Evolutionary conservation across 2,329 filamentous ascomycete genomes (phyloP), one percentile per base, ranked within the genome.

Genomic region (Fusarium sp.): DNA sequence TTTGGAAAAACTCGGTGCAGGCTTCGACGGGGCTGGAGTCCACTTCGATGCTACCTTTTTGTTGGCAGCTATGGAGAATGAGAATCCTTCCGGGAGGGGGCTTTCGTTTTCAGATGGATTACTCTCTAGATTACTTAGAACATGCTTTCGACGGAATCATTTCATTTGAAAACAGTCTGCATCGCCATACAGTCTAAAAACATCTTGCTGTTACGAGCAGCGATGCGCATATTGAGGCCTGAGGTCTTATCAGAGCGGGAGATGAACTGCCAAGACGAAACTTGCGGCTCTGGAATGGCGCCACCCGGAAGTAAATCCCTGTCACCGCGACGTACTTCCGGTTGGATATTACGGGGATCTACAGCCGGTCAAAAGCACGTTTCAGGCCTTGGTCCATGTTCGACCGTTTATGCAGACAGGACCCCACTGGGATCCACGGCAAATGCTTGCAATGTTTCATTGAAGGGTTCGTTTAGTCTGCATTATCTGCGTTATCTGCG

Each of bases 31-130:
- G 33, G 49, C 25, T 23, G 21, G 63, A 46, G 63, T 52, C 64
- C 64, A 67, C 64, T 60, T 18, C 27, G n/a, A 62, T 67, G 49
- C 55, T 44, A 67, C 64, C 39, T 21, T 61, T 61, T 35, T n/a
- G 29, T 49, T 51, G 37, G n/a, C 19, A 9, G 39, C 8, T n/a
- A 35, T n/a, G 29, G 49, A 29, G 23, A 39, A 39, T 18, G 19
- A n/a, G 14, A 18, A 29, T 38, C 33, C 19, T 18, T 16, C 7
- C n/a, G n/a, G n/a, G 4, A 27, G 23, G 23, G 23, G 25, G 25
- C 19, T 8, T 21, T 15, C 12, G n/a, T n/a, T n/a, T n/a, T n/a
- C n/a, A n/a, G 1, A 7, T 14, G 1, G 14, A n/a, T 3, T 46
- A 7, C 14, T n/a, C 0, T 21, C 9, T 21, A n/a, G n/a, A n/a